phyloP scores from a whole-genome alignment of 176 grass and related monocot genomes.

The Phyllostachys edulis region DNA sequence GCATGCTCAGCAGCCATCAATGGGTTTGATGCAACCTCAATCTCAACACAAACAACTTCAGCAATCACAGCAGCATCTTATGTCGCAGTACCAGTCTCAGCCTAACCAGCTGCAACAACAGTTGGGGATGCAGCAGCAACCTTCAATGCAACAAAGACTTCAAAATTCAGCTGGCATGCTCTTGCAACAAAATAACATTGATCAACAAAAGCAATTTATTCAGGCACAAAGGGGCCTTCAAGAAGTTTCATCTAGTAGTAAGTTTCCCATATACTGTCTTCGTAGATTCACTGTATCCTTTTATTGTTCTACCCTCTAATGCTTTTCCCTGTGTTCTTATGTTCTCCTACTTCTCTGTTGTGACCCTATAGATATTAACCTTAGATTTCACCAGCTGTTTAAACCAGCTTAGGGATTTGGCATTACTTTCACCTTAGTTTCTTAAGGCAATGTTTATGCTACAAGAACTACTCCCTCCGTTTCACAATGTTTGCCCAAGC shows the following conservation, averaged over 20 bases:
- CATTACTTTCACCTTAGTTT: no score
- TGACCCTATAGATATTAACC: neutral
- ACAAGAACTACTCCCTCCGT: no score
- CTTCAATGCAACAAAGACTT: constrained; percentile 53
- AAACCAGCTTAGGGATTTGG: no score
- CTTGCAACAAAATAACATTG: constrained; percentile 60
- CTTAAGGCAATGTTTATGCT: no score
- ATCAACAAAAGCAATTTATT: constrained; percentile 78
- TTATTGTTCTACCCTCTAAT: neutral
- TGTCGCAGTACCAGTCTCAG: constrained; percentile 69
- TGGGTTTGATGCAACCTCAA: constrained; percentile 58
- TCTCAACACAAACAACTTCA: constrained; percentile 70
- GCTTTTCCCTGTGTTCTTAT: neutral
- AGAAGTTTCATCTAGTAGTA: constrained; percentile 94
- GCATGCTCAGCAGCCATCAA: constrained; percentile 61
- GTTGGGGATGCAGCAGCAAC: constrained; percentile 59
- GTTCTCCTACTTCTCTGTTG: neutral
- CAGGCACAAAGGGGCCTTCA: constrained; percentile 54
- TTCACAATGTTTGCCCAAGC: neutral
- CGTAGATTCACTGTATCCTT: neutral
- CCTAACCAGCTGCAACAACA: constrained; percentile 59
- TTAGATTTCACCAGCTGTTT: neutral
- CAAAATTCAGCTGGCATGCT: constrained; percentile 69
- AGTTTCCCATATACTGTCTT: constrained; percentile 31
- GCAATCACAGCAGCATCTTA: constrained; percentile 70